Base-by-base conservation (phyloP, 805 yeast species). In the Starmerella khaoyaiensis region DNA sequence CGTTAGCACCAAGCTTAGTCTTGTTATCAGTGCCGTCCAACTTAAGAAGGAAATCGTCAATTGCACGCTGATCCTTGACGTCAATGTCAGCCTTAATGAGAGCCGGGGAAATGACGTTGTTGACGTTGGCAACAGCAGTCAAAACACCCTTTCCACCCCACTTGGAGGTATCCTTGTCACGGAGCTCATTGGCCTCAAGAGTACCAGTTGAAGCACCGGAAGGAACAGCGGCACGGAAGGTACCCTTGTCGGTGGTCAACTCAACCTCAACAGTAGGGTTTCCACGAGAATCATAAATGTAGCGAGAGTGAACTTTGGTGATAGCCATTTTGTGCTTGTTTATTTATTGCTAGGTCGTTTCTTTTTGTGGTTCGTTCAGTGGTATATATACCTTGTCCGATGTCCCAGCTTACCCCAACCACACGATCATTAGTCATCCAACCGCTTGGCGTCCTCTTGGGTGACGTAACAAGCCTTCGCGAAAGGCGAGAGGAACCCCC, bases 201-300 rank as follows among this genome's bases (percentile, higher is more conserved):
- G 80, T 65, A 78, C 98, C 98, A 49, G 98, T 90, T 60, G 97
- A 87, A 53, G 98, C 98, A 71, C 98, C 98, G 51, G 96, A 84
- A 65, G 98, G 98, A 48, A 90, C 98, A 61, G 87, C 86, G 53
- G 97, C 75, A 68, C 96, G 80, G 93, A 83, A 86, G 51, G 74
- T 57, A 60, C 98, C 98, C 60, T 80, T 75, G 49, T 72, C 87
- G 60, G 98, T 87, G 74, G 79, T 70, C 58, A 87, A 60, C 61
- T 90, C 97, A 54, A 90, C 97, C 76, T 90, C 97, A 57, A 90
- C 98, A 55, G 98, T 87, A 71, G 98, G 98, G 78, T 87, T 90
- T 70, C 97, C 97, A 71, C 98, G 83, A 58, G 97, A 87, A 72
- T 87, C 98, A 79, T 90, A 87, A 68, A 87, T 94, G 74, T 76